Conservation (phyloP, 1,284 basidiomycete species). For the Ustilago loliicola region DNA sequence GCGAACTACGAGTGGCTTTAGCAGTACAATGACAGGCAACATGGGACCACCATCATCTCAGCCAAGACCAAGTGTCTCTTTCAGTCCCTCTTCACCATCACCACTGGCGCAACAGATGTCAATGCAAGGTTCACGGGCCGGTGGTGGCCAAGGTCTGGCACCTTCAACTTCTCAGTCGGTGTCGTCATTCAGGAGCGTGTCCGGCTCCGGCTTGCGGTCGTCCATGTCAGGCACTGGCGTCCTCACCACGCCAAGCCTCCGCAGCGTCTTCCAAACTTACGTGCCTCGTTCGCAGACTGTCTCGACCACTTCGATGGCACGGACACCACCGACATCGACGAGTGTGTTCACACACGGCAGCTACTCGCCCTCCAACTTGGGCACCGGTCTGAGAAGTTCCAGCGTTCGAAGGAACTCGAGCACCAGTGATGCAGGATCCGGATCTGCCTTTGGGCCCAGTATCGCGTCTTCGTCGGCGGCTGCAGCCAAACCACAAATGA, state of each 20-base stretch:
- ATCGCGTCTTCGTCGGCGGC: slow-evolving; percentile 16
- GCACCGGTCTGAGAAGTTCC: slow-evolving; percentile 25
- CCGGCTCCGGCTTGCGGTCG: slow-evolving; percentile 41
- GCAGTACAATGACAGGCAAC: not conserved
- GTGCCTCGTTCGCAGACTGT: slow-evolving; percentile 44
- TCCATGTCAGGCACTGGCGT: slow-evolving; percentile 22
- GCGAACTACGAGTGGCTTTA: slow-evolving; percentile 35
- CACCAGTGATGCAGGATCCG: slow-evolving; percentile 45
- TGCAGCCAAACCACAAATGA: slow-evolving; percentile 58
- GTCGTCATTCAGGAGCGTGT: slow-evolving; percentile 33
- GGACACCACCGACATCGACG: slow-evolving; percentile 44
- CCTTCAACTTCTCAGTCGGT: slow-evolving; percentile 15
- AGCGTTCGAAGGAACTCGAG: slow-evolving; percentile 49
- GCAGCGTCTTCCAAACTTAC: slow-evolving; percentile 58
- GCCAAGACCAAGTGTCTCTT: slow-evolving; percentile 47
- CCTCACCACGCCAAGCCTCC: slow-evolving; percentile 38
- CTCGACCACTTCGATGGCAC: slow-evolving; percentile 28
- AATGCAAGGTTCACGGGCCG: slow-evolving; percentile 20
- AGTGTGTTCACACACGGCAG: slow-evolving; percentile 27
- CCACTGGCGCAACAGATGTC: slow-evolving; percentile 59
- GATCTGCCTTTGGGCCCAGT: slow-evolving; percentile 39
- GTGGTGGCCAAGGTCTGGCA: slow-evolving; percentile 13
- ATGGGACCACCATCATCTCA: slow-evolving; percentile 21
- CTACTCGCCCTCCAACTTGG: slow-evolving; percentile 43
- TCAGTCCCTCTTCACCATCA: slow-evolving; percentile 59